Evolutionary conservation across 371 early-diverging fungal genomes (phyloP).

Genomic region (Mucor racemosus): DNA sequence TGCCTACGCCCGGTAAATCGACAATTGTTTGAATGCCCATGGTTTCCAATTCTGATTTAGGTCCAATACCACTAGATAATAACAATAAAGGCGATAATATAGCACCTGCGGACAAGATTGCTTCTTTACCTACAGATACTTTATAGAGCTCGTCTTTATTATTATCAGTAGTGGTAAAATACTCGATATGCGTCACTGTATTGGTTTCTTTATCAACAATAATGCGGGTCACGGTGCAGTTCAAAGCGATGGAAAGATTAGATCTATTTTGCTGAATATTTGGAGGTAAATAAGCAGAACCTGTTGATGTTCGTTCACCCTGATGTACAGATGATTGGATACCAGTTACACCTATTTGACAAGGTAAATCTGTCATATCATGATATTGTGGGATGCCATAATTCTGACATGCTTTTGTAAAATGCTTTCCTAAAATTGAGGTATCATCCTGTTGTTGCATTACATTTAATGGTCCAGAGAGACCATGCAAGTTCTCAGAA

Average conservation of each 20-base stretch:
- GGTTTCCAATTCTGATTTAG: constrained; percentile 25
- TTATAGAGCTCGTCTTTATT: background rate
- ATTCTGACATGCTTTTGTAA: constrained; percentile 29
- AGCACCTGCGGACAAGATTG: constrained; percentile 48
- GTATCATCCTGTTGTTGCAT: constrained; percentile 8
- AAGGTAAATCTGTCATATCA: constrained; percentile 25
- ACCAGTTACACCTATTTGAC: constrained; percentile 30
- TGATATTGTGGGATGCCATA: constrained; percentile 19
- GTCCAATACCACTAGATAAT: constrained; percentile 33
- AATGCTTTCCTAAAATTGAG: constrained; percentile 8
- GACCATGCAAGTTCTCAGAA: constrained; percentile 22
- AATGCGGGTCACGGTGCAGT: constrained; percentile 24
- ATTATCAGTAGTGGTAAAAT: background rate
- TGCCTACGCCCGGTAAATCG: constrained; percentile 45
- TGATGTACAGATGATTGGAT: constrained; percentile 26
- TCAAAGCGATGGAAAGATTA: constrained; percentile 29
- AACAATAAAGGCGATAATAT: constrained; percentile 37
- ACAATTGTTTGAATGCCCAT: constrained; percentile 23
- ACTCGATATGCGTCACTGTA: constrained; percentile 19
- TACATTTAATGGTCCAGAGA: constrained; percentile 24
- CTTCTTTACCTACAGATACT: constrained; percentile 32
- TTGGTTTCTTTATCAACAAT: constrained; percentile 18
- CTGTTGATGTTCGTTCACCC: constrained; percentile 25
- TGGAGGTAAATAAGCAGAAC: constrained; percentile 18
- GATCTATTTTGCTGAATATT: constrained; percentile 10